Conservation (phyloP, 2,329 filamentous ascomycete genomes). For the Arthrobotrys sinensis region DNA sequence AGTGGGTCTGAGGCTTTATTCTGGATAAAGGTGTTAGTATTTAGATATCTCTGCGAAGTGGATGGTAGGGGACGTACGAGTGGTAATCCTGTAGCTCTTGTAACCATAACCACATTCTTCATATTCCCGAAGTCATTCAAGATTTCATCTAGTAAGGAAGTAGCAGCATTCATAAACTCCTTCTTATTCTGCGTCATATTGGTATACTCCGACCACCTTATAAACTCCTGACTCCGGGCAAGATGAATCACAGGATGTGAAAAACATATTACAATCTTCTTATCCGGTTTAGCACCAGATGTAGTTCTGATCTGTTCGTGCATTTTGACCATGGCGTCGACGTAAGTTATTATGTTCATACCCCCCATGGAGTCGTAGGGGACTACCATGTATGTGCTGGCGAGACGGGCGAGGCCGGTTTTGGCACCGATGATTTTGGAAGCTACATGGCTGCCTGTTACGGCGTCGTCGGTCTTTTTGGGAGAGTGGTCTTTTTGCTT, state of each 20-base stretch:
- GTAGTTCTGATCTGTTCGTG: constrained; percentile 38
- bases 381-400: constrained; percentile 39
- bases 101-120: constrained; percentile 46
- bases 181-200: constrained; percentile 29
- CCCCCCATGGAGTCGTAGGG: constrained; percentile 23
- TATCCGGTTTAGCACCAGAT: background rate
- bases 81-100: constrained; percentile 27
- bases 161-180: constrained; percentile 38
- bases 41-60: background rate
- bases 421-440: constrained; percentile 36
- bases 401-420: constrained; percentile 35
- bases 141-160: constrained; percentile 35
- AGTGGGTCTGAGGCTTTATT: constrained; percentile 28
- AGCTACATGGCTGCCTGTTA: constrained; percentile 33
- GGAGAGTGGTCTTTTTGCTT: constrained; percentile 29
- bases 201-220: constrained; percentile 26
- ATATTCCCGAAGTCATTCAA: constrained; percentile 35
- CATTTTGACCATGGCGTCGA: constrained; percentile 48
- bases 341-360: constrained; percentile 32
- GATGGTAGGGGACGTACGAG: constrained; percentile 15
- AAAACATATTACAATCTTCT: constrained; percentile 43
- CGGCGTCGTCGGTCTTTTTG: background rate
- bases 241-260: constrained; percentile 14
- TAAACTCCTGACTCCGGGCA: constrained; percentile 39
- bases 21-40: constrained; percentile 3